These are phyloP conservation scores for Monosporascus sp. DNA, from an alignment of 2,329 filamentous ascomycete species.

Conservation along the genomic window DNA sequence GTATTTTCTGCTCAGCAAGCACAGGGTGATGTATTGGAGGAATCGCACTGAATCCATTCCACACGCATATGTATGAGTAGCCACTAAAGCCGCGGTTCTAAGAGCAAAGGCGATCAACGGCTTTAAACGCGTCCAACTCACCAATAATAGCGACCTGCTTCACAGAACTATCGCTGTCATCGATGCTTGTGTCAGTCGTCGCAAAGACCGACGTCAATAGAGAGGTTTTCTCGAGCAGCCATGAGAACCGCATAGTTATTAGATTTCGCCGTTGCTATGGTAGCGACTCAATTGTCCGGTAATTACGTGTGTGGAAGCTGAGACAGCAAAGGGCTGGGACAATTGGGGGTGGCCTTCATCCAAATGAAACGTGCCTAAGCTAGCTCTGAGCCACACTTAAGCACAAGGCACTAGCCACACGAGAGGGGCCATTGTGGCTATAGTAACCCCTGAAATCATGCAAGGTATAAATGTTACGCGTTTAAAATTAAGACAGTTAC, in stretches of 20 bases:
- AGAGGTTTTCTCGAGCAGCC: not conserved
- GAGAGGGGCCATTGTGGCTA: no score
- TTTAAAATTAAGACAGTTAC: no score
- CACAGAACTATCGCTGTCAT: conserved; percentile 1
- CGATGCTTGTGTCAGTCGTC: not conserved
- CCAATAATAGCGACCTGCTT: conserved; percentile 8
- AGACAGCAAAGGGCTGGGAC: not conserved
- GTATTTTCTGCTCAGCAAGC: no score
- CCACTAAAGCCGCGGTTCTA: not conserved
- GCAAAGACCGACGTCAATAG: not conserved
- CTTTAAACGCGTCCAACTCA: not conserved
- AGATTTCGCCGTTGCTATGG: not conserved
- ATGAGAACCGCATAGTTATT: not conserved
- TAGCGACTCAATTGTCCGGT: not conserved
- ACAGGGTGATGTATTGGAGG: no score
- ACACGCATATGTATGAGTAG: not conserved
- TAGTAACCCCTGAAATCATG: no score
- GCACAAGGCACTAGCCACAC: no score
- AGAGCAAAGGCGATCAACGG: not conserved
- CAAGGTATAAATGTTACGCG: no score
- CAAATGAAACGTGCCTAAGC: no score
- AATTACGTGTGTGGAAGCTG: not conserved
- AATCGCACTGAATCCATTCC: no score
- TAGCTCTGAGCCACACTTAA: no score
- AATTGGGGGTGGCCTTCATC: no score